These are phyloP conservation scores for Xerocomus cyaneibrunnescens DNA, from an alignment of 1,284 basidiomycete genomes.

Conservation along the genomic window DNA sequence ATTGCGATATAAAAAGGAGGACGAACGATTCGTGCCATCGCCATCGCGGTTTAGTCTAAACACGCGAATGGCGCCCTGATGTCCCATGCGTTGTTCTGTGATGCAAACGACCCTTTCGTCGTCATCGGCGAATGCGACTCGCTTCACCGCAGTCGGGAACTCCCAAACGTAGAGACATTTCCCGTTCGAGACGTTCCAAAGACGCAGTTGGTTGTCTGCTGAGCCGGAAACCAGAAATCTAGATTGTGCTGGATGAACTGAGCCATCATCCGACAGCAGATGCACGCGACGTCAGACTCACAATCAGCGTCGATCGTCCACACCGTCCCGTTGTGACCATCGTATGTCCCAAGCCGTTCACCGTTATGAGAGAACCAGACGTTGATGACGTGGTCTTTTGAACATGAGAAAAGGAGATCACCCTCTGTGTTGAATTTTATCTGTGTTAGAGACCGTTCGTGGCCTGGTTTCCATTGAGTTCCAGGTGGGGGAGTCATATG, in stretches of 20 bases:
- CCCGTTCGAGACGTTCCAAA: constrained; percentile 91
- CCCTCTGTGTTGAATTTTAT: constrained; percentile 96
- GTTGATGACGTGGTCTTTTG: constrained; percentile 95
- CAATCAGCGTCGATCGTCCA: constrained; percentile 97
- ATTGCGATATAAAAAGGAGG: not conserved
- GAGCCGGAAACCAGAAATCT: constrained; percentile 86
- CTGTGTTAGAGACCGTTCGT: constrained; percentile 98
- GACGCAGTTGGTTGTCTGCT: constrained; percentile 87
- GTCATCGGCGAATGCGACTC: constrained; percentile 89
- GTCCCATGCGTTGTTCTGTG: constrained; percentile 96
- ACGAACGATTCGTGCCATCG: constrained; percentile 70
- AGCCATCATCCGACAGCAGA: not conserved
- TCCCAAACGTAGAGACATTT: constrained; percentile 95
- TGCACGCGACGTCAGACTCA: constrained; percentile 46
- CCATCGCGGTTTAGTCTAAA: constrained; percentile 85
- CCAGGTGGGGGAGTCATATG: not conserved
- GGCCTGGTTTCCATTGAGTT: constrained; percentile 55
- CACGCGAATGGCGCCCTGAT: constrained; percentile 84
- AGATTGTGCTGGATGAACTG: constrained; percentile 65
- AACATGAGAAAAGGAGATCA: constrained; percentile 93
- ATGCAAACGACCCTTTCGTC: constrained; percentile 87
- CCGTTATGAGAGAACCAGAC: constrained; percentile 99
- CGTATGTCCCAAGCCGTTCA: constrained; percentile 95
- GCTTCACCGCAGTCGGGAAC: constrained; percentile 96
- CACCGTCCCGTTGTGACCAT: constrained; percentile 94